Conservation (phyloP, 2,329 filamentous ascomycete species). For the Colletotrichum shisoi region DNA sequence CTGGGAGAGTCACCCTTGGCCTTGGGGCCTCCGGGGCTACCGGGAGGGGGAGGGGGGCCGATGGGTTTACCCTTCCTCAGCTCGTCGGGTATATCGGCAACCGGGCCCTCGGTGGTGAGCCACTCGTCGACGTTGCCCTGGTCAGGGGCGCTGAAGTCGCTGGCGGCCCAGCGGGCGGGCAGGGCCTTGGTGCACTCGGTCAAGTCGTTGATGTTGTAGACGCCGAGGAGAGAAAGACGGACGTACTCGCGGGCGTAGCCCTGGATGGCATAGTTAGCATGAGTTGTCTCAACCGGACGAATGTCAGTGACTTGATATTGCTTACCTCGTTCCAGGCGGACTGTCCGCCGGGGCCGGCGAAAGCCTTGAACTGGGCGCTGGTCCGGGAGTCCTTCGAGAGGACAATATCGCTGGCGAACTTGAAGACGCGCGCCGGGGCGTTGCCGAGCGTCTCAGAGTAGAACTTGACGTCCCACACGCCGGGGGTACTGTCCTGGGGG, state of each 20-base stretch:
- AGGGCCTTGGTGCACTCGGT: slow-evolving; percentile 64
- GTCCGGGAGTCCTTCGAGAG: slow-evolving; percentile 52
- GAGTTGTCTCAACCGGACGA: not conserved
- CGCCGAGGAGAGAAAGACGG: slow-evolving; percentile 62
- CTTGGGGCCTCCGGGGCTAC: not conserved
- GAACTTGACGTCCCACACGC: slow-evolving; percentile 62
- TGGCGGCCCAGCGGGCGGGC: slow-evolving; percentile 44
- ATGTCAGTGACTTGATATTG: not conserved
- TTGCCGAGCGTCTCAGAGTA: slow-evolving; percentile 53
- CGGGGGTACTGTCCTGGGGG: slow-evolving; percentile 61
- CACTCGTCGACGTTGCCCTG: slow-evolving; percentile 34
- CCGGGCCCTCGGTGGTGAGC: slow-evolving; percentile 19
- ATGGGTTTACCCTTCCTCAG: slow-evolving; percentile 15
- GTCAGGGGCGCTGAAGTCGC: slow-evolving; percentile 19
- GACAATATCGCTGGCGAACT: slow-evolving; percentile 53
- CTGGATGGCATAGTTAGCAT: slow-evolving; percentile 24
- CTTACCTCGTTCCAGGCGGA: slow-evolving; percentile 53
- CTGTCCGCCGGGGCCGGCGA: slow-evolving; percentile 48
- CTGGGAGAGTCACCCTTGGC: not conserved
- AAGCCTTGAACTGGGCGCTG: slow-evolving; percentile 49
- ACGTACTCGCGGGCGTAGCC: slow-evolving; percentile 63
- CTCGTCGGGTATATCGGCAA: slow-evolving; percentile 12
- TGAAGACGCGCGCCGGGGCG: slow-evolving; percentile 50
- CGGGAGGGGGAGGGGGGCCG: slow-evolving; percentile 2
- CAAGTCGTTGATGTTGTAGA: slow-evolving; percentile 63